These are phyloP conservation scores for Phytophthora meadii DNA, from an alignment of 352 stramenopile species.

Conservation along the genomic window DNA sequence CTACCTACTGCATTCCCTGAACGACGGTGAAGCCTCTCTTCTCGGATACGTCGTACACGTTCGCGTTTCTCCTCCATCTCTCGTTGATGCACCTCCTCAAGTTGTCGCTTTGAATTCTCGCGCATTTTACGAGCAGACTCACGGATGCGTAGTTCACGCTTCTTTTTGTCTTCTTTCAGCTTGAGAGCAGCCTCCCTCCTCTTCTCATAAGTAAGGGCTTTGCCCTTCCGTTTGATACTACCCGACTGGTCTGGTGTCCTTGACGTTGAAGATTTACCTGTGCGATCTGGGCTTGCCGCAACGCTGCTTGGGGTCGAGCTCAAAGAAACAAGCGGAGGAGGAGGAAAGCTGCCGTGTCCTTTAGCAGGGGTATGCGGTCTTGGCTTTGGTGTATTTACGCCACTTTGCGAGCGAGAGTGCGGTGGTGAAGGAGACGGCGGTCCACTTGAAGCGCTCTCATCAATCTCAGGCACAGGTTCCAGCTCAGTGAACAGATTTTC, in stretches of 20 bases:
- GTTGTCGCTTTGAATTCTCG: slow-evolving; percentile 64
- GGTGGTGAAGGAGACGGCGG: slow-evolving; percentile 34
- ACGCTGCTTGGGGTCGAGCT: slow-evolving; percentile 35
- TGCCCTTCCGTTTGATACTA: slow-evolving; percentile 27
- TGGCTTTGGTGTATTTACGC: slow-evolving; percentile 27
- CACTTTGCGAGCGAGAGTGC: slow-evolving; percentile 35
- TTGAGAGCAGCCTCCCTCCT: slow-evolving; percentile 68
- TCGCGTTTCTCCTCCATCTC: slow-evolving; percentile 77
- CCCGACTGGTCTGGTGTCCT: slow-evolving; percentile 28
- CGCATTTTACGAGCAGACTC: slow-evolving; percentile 72
- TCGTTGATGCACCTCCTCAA: slow-evolving; percentile 70
- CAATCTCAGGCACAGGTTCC: slow-evolving; percentile 52
- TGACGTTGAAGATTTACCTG: slow-evolving; percentile 23
- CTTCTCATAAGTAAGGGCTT: slow-evolving; percentile 58
- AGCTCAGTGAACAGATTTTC: slow-evolving; percentile 57
- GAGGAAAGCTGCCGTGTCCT: slow-evolving; percentile 21
- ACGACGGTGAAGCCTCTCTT: slow-evolving; percentile 50
- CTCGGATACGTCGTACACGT: slow-evolving; percentile 65
- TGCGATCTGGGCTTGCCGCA: slow-evolving; percentile 30
- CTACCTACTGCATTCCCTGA: slow-evolving; percentile 29
- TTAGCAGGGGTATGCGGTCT: slow-evolving; percentile 17
- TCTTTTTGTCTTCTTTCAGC: slow-evolving; percentile 74
- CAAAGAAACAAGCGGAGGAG: slow-evolving; percentile 33
- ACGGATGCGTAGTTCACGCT: slow-evolving; percentile 63
- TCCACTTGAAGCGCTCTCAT: slow-evolving; percentile 50